phyloP scores from a whole-genome alignment of 768 basidiomycete species.

The Mycena filopes region DNA sequence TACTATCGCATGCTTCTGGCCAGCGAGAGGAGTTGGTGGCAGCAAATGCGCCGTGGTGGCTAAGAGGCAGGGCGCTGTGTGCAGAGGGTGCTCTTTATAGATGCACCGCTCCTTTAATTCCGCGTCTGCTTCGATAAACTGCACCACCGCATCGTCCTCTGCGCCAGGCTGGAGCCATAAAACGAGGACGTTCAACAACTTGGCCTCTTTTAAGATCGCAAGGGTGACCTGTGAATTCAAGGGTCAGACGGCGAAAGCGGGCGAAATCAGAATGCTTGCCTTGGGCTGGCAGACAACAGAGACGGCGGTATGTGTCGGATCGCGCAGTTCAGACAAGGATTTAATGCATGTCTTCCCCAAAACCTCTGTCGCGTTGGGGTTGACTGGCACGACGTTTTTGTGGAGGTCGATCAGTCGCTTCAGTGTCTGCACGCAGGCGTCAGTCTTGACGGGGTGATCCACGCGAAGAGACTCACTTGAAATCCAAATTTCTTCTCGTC shows the following conservation, averaged over 20 bases:
- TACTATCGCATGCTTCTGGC: constrained; percentile 13
- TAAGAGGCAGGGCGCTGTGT: constrained; percentile 14
- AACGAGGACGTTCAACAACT: constrained; percentile 55
- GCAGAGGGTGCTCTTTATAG: constrained; percentile 18
- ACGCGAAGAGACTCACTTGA: constrained; percentile 11
- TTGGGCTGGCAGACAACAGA: constrained; percentile 52
- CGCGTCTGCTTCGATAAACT: constrained; percentile 59
- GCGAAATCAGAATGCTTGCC: constrained; percentile 39
- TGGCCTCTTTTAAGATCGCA: constrained; percentile 58
- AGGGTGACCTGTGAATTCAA: constrained; percentile 54
- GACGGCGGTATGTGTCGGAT: constrained; percentile 55
- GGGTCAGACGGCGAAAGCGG: not conserved
- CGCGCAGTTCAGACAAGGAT: constrained; percentile 52
- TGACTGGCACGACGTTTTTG: constrained; percentile 62
- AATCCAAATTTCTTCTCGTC: constrained; percentile 53
- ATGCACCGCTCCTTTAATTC: constrained; percentile 17
- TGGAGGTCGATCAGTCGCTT: constrained; percentile 60
- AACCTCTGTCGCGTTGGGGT: constrained; percentile 55
- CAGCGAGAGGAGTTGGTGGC: constrained; percentile 13
- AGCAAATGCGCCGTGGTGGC: not conserved
- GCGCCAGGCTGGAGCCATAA: constrained; percentile 79
- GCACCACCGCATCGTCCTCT: constrained; percentile 54
- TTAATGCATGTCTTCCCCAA: constrained; percentile 56
- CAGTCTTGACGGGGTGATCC: not conserved
- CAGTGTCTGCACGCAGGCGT: constrained; percentile 51